Evolutionary conservation across 208 protist species (phyloP), one percentile per base, ranked within the genome.

Genomic region (Wallacemonas sp.): DNA sequence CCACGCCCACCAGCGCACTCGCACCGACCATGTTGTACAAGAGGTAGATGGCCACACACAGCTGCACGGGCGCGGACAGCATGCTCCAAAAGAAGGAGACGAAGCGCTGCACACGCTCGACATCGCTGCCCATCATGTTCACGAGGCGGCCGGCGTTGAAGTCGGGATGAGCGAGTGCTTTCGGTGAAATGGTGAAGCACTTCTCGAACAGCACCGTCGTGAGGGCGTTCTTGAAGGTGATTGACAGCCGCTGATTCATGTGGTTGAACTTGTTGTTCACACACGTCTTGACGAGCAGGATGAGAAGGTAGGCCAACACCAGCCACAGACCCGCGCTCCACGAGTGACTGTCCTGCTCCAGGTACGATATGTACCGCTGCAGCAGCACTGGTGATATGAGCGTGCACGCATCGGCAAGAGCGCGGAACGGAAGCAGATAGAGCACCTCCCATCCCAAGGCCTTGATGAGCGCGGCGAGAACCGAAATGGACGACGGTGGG

Each of bases 51-150:
- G 62, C 17, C 8, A 89, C 46, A 2, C 63, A 53, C 17, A 97
- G 73, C 63, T 95, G 84, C 19, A 92, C 30, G 0, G 82, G 65
- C 5, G 82, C 61, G 4, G 69, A 74, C 64, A 81, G 78, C 13
- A 91, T 30, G 46, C 73, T 68, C 48, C 84, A 84, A 21, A 95
- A 63, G 44, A 87, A 71, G 15, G 59, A 38, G 3, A 81, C 66
- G 32, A 95, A 74, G 26, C 68, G 61, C 29, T 77, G 38, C 12
- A 89, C 52, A 15, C 63, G 65, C 53, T 84, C 68, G 0, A 85
- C 74, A 54, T 97, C 93, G 12, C 71, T 74, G 27, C 79, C 89
- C 71, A 94, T 73, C 63, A 95, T 79, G 71, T 95, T 97, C 19
- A 97, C 83, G 37, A 97, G 84, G 10, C 89, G 76, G 21, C 93